Base-by-base conservation (phyloP, 208 protist species). In the Phytomonas francai region DNA sequence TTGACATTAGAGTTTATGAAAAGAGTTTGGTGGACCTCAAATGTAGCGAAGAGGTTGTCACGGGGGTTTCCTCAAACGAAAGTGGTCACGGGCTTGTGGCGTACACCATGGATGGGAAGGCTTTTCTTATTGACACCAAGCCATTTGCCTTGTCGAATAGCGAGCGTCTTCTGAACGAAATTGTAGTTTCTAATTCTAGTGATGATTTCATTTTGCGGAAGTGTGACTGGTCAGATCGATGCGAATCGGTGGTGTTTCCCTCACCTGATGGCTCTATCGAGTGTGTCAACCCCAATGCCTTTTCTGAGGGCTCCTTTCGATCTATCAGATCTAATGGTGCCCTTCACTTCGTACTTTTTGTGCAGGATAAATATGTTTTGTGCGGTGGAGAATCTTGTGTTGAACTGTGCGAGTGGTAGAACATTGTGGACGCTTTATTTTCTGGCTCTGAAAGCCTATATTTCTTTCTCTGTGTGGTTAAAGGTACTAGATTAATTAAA, bases 101-200 rank as follows among this genome's bases (percentile, higher is more conserved):
- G 19, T 88, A 84, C 67, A 74, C 76, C n/a, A 79, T 89, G 75
- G 76, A 85, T 65, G 77, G 74, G 30, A 68, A 62, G 6, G 74
- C 77, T 28, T 51, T 68, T 27, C 30, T 87, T 27, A 67, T 88
- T 57, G 84, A 95, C 68, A 77, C 76, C 31, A 72, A 87, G 67
- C 89, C 89, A 11, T 95, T 93, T 75, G 86, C 87, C 3, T 63
- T 86, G n/a, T 82, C 49, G 22, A 66, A 65, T 0, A 75, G 39
- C 27, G 84, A 91, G 36, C 82, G 89, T 28, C 57, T 88, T 8
- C 63, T 87, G 33, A 72, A 72, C 3, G 31, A 70, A 3, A 67
- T 73, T 7, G 49, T 74, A 14, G 61, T 95, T 25, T 45, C 39
- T 45, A 45, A 7, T 14, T 16, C 12, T 45, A 16, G 39, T 16